Percentiles rank a stretch among this genome's conserved stretches.
Conservation (phyloP, 345 rosid species). For the Boechera stricta region DNA sequence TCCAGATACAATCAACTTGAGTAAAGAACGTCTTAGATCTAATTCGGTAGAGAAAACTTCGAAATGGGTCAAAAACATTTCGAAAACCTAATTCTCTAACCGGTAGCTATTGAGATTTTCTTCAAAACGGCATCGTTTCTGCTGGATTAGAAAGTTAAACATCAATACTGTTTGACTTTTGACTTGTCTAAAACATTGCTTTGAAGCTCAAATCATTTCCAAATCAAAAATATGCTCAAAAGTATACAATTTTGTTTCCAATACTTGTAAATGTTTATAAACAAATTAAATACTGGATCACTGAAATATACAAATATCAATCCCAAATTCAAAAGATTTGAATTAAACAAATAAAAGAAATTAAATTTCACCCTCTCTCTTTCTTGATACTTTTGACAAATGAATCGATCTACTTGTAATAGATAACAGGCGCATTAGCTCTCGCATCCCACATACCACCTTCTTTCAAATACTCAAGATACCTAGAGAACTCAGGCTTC, state of each 20-base stretch:
- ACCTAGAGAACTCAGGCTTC: constrained; percentile 49
- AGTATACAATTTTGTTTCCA: neutral
- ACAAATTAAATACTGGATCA: constrained; percentile 7
- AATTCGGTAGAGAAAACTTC: neutral
- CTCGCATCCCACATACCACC: constrained; percentile 63
- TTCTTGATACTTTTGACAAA: neutral
- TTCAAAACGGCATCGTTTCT: neutral
- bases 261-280: neutral
- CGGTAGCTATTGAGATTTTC: neutral
- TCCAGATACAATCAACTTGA: neutral
- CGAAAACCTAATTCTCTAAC: neutral
- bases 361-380: neutral
- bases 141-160: constrained; percentile 6
- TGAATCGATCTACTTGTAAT: constrained; percentile 46
- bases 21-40: neutral
- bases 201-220: neutral
- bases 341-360: constrained; percentile 8
- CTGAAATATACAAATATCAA: constrained; percentile 10
- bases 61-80: constrained; percentile 1
- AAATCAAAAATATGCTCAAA: constrained; percentile 1
- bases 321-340: neutral
- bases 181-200: constrained; percentile 10
- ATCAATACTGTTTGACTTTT: neutral
- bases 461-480: constrained; percentile 50
- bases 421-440: constrained; percentile 58